Conservation (phyloP, 352 stramenopile genomes). For the Thalassiosira sp. region DNA sequence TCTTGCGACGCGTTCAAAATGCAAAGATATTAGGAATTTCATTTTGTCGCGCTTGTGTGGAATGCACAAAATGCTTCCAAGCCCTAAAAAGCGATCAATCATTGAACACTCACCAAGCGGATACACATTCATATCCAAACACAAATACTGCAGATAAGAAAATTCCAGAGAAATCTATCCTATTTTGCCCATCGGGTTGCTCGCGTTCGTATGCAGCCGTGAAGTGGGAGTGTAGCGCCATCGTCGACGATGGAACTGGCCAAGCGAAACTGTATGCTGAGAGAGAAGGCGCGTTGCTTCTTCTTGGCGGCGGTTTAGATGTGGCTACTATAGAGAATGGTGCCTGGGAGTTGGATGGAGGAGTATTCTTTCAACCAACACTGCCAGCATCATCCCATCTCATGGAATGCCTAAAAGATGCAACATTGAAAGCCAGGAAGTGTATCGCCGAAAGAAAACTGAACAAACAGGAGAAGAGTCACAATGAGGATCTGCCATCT, state of each 20-base stretch:
- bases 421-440: slow-evolving; percentile 35
- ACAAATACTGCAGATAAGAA: slow-evolving; percentile 2
- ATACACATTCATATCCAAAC: not conserved
- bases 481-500: slow-evolving; percentile 13
- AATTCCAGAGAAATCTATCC: not conserved
- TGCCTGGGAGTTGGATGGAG: slow-evolving; percentile 53
- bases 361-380: slow-evolving; percentile 64
- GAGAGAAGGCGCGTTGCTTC: slow-evolving; percentile 65
- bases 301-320: slow-evolving; percentile 52
- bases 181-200: slow-evolving; percentile 55
- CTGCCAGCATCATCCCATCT: slow-evolving; percentile 57
- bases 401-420: slow-evolving; percentile 42
- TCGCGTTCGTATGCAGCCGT: slow-evolving; percentile 44
- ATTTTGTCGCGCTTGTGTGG: slow-evolving; percentile 65
- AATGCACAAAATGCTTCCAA: slow-evolving; percentile 71
- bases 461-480: slow-evolving; percentile 14
- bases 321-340: slow-evolving; percentile 59
- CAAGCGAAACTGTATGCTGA: slow-evolving; percentile 80
- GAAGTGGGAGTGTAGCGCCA: slow-evolving; percentile 80
- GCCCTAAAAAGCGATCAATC: slow-evolving; percentile 24
- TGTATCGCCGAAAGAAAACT: slow-evolving; percentile 7
- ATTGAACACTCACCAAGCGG: slow-evolving; percentile 4
- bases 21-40: slow-evolving; percentile 62
- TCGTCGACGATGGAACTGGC: slow-evolving; percentile 79
- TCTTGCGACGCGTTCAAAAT: slow-evolving; percentile 60